These are phyloP conservation scores for Cladosporium austrohemisphaericum DNA, from an alignment of 2,329 filamentous ascomycete genomes.

Conservation along the genomic window DNA sequence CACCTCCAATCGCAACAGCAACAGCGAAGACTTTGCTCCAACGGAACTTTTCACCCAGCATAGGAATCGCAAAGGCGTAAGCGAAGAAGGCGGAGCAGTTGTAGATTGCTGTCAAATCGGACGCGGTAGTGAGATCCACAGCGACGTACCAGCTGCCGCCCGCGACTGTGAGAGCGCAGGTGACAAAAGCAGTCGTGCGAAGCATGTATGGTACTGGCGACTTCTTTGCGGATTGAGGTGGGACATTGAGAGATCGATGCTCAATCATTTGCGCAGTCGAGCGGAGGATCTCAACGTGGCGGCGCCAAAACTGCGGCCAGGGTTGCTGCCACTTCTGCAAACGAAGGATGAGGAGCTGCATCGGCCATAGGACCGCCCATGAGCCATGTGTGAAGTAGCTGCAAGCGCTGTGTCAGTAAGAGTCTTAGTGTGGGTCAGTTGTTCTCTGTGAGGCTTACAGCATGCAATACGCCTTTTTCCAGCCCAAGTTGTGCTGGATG, in stretches of 20 bases:
- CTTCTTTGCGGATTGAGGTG: slow-evolving; percentile 42
- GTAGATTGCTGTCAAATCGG: slow-evolving; percentile 95
- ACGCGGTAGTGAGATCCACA: slow-evolving; percentile 86
- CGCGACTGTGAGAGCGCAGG: slow-evolving; percentile 80
- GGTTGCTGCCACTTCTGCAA: slow-evolving; percentile 73
- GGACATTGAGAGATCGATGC: slow-evolving; percentile 67
- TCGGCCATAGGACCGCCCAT: slow-evolving; percentile 85
- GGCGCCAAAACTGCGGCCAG: slow-evolving; percentile 82
- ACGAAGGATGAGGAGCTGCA: slow-evolving; percentile 75
- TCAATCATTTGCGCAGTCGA: slow-evolving; percentile 81
- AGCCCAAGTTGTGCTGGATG: slow-evolving; percentile 85
- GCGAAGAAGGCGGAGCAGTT: slow-evolving; percentile 99
- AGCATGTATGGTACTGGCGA: slow-evolving; percentile 70
- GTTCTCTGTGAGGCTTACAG: slow-evolving; percentile 40
- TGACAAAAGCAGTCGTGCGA: slow-evolving; percentile 75
- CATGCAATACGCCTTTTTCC: slow-evolving; percentile 99
- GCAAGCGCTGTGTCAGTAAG: background rate
- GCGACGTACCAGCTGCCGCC: slow-evolving; percentile 95
- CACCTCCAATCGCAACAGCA: slow-evolving; percentile 78
- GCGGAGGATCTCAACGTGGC: slow-evolving; percentile 60
- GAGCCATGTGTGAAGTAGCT: slow-evolving; percentile 85
- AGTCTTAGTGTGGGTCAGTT: background rate
- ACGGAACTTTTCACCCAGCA: slow-evolving; percentile 79
- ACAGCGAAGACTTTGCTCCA: slow-evolving; percentile 85
- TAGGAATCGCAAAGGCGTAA: slow-evolving; percentile 89